Conservation (phyloP, 2,329 filamentous ascomycete species). For the Xylaria hypoxylon region DNA sequence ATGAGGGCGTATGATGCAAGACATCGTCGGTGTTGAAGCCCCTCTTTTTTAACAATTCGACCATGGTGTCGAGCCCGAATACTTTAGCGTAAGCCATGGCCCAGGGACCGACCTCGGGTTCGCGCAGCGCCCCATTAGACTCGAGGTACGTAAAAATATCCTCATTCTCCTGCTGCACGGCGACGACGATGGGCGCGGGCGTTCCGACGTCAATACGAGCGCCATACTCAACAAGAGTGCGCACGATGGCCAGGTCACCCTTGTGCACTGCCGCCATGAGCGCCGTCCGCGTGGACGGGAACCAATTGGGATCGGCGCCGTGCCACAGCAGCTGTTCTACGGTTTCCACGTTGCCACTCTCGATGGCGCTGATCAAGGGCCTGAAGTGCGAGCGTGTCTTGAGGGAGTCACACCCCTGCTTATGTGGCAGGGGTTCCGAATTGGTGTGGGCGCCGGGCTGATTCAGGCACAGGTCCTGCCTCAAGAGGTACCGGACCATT, state of each 20-base stretch:
- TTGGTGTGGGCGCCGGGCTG: constrained; percentile 31
- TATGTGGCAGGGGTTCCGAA: constrained; percentile 20
- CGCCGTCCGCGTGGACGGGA: constrained; percentile 36
- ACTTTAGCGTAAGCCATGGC: constrained; percentile 39
- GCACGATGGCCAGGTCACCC: constrained; percentile 36
- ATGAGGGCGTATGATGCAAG: constrained; percentile 34
- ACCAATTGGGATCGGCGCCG: constrained; percentile 41
- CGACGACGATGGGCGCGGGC: constrained; percentile 38
- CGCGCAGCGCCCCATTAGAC: constrained; percentile 23
- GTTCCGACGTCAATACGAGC: constrained; percentile 38
- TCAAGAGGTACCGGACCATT: constrained; percentile 34
- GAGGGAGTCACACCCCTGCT: constrained; percentile 31
- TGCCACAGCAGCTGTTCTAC: constrained; percentile 38
- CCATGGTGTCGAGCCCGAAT: constrained; percentile 38
- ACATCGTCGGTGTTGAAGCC: constrained; percentile 30
- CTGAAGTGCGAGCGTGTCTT: constrained; percentile 30
- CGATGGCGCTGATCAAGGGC: constrained; percentile 39
- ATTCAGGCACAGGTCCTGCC: constrained; percentile 37
- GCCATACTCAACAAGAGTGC: constrained; percentile 38
- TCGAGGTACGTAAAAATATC: constrained; percentile 34
- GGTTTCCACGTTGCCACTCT: constrained; percentile 37
- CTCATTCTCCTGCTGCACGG: constrained; percentile 40
- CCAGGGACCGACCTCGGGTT: constrained; percentile 34
- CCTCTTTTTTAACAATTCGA: constrained; percentile 17
- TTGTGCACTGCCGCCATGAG: constrained; percentile 39